phyloP scores from a whole-genome alignment of 345 rosid species.

The Linum usitatissimum region DNA sequence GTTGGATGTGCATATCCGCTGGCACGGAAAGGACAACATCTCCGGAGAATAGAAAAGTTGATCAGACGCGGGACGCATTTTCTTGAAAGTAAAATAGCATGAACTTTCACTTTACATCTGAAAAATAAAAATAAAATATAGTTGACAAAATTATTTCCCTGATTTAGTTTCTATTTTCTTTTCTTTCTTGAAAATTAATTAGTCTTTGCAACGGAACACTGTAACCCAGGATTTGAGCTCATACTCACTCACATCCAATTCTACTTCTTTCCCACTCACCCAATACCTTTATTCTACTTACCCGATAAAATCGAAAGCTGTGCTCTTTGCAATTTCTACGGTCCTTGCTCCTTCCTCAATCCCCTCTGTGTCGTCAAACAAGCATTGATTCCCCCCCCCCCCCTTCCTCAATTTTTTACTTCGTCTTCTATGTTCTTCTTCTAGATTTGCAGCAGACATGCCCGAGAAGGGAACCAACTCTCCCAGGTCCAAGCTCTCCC shows the following conservation, averaged over 20 bases:
- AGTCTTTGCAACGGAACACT: not conserved
- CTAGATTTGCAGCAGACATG: conserved; percentile 30
- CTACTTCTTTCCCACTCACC: not conserved
- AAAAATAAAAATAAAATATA: no score
- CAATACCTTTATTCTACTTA: not conserved
- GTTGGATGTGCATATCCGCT: no score
- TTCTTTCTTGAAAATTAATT: not conserved
- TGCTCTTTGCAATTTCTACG: not conserved
- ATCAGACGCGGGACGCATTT: no score
- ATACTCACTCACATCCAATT: not conserved
- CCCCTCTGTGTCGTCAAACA: not conserved
- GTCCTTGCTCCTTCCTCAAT: not conserved
- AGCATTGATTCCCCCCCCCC: not conserved
- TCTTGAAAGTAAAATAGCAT: no score
- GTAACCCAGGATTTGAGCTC: not conserved
- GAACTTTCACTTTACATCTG: no score
- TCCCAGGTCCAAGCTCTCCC: conserved; percentile 11
- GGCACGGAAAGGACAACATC: no score
- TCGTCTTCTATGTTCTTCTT: not conserved
- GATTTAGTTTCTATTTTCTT: no score
- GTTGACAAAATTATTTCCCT: not conserved
- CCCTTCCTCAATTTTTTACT: not conserved
- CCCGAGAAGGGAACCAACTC: conserved; percentile 43
- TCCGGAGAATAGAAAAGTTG: no score
- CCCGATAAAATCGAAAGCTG: not conserved